Evolutionary conservation across 1,284 basidiomycete species (phyloP).

Genomic region (Porodaedalea pini): DNA sequence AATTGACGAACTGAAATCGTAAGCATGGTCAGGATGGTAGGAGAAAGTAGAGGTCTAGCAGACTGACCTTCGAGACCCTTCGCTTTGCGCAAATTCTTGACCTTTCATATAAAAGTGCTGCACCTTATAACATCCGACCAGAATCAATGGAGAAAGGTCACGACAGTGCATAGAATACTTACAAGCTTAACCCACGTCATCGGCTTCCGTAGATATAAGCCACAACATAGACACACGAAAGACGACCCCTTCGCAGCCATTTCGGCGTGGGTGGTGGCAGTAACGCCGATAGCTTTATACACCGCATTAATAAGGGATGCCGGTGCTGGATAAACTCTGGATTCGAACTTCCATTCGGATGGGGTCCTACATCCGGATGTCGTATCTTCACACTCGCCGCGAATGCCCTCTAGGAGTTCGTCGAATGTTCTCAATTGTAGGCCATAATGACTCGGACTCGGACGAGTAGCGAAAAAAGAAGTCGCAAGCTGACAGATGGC

Average conservation of each 20-base stretch:
- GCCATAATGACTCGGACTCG: not conserved
- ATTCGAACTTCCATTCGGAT: no score
- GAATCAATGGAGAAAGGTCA: not conserved
- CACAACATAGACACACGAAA: slow-evolving; percentile 3
- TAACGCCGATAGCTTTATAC: not conserved
- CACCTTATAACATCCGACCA: not conserved
- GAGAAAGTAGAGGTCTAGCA: no score
- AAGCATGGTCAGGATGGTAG: no score
- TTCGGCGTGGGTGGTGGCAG: not conserved
- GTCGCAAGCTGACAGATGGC: not conserved
- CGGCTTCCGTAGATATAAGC: not conserved
- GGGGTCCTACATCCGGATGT: no score
- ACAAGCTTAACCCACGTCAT: slow-evolving; percentile 4
- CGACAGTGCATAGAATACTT: not conserved
- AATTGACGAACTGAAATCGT: no score
- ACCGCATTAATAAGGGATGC: not conserved
- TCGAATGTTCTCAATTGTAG: not conserved
- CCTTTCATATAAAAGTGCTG: not conserved
- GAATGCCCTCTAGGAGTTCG: not conserved
- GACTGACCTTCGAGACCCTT: no score
- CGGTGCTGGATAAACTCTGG: no score
- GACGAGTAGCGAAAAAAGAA: not conserved
- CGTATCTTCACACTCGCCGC: not conserved
- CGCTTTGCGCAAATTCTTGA: not conserved
- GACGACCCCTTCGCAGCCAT: not conserved